A percentile compares a stretch with the other conserved stretches of the same genome.
These are phyloP conservation scores for Gynochthodes officinalis DNA, from an alignment of 257 asterid genomes.

Conservation along the genomic window DNA sequence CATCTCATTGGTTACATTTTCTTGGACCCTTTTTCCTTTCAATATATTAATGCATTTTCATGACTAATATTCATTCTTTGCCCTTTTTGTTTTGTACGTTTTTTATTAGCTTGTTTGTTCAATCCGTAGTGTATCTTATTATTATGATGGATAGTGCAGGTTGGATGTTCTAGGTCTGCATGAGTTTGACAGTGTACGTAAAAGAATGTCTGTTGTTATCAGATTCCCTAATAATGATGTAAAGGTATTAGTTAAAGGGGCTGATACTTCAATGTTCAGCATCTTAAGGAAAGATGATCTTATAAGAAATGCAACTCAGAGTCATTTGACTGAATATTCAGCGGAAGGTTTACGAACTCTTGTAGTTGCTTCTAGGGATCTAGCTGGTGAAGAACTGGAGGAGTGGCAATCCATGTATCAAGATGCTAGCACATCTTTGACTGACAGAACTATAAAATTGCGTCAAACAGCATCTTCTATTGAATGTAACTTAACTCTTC, in stretches of 20 bases:
- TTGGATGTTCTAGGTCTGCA: slow-evolving; percentile 98
- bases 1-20: not conserved
- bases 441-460: slow-evolving; percentile 80
- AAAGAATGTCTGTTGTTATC: slow-evolving; percentile 95
- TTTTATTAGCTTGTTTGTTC: not conserved
- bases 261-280: slow-evolving; percentile 88
- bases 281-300: slow-evolving; percentile 55
- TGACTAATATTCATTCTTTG: not conserved
- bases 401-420: slow-evolving; percentile 94
- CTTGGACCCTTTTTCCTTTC: not conserved
- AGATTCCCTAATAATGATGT: slow-evolving; percentile 74
- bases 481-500: slow-evolving; percentile 79
- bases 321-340: slow-evolving; percentile 78
- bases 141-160: slow-evolving; percentile 42
- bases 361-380: slow-evolving; percentile 82
- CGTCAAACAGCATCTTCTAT: slow-evolving; percentile 86
- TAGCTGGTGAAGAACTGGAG: slow-evolving; percentile 60
- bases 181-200: slow-evolving; percentile 97
- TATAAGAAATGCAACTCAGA: slow-evolving; percentile 46
- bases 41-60: not conserved
- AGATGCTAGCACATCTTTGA: slow-evolving; percentile 93
- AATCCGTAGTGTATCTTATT: slow-evolving; percentile 13
- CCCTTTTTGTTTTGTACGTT: not conserved
- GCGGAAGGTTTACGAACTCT: slow-evolving; percentile 96
- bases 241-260: slow-evolving; percentile 95